phyloP scores from a whole-genome alignment of 1,139 yeast species.

The Pneumocystis murina region DNA sequence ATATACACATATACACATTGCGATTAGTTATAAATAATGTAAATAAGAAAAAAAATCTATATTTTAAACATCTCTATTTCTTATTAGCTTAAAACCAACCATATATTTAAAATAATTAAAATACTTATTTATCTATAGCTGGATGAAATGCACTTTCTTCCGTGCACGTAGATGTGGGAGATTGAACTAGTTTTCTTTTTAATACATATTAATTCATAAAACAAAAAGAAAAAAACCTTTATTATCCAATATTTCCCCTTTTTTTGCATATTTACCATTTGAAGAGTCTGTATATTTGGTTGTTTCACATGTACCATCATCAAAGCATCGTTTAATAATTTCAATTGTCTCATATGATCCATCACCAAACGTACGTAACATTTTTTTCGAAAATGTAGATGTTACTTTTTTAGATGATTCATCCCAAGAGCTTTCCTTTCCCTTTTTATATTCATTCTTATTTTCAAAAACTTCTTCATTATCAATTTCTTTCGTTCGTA shows the following conservation, averaged over 20 bases:
- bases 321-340: not conserved
- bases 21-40: not conserved
- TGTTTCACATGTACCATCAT: not conserved
- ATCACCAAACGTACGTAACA: not conserved
- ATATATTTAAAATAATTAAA: not conserved
- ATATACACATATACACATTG: not conserved
- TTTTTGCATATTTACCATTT: not conserved
- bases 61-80: not conserved
- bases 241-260: not conserved
- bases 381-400: not conserved
- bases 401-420: not conserved
- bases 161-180: not conserved
- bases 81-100: not conserved
- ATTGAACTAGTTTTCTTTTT: not conserved
- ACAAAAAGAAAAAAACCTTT: not conserved
- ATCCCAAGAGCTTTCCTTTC: not conserved
- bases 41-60: not conserved
- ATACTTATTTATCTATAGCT: not conserved
- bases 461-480: not conserved
- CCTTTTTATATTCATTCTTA: not conserved
- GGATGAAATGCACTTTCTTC: not conserved
- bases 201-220: not conserved
- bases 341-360: not conserved
- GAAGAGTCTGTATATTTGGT: not conserved
- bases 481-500: not conserved